These are phyloP conservation scores for Teratosphaeria viscida DNA, from an alignment of 2,329 filamentous ascomycete genomes.

Conservation along the genomic window DNA sequence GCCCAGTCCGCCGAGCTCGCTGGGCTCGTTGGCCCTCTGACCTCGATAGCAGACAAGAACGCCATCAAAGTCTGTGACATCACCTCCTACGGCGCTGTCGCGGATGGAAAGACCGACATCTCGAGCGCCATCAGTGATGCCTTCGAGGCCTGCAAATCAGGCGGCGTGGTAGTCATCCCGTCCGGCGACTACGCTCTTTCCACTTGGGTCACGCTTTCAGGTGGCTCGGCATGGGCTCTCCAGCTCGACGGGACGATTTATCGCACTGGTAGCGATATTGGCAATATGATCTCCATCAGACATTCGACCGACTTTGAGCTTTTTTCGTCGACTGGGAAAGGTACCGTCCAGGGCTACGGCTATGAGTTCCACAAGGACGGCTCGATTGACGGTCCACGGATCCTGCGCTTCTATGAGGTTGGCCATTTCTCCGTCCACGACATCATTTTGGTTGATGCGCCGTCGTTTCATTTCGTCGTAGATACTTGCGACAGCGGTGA, in stretches of 20 bases:
- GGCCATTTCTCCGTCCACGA: conserved; percentile 41
- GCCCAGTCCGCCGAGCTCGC: conserved; percentile 30
- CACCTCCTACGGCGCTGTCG: conserved; percentile 41
- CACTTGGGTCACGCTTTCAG: conserved; percentile 40
- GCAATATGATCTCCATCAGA: conserved; percentile 45
- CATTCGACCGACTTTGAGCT: conserved; percentile 43
- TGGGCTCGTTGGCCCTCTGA: conserved; percentile 36
- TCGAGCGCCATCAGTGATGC: conserved; percentile 39
- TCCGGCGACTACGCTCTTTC: conserved; percentile 40
- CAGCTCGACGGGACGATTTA: conserved; percentile 46
- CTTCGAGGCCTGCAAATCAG: conserved; percentile 40
- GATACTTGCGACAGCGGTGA: conserved; percentile 44
- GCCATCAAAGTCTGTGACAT: conserved; percentile 44
- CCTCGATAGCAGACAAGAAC: conserved; percentile 32
- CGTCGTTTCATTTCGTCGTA: conserved; percentile 41
- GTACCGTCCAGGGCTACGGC: conserved; percentile 44
- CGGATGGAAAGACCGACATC: conserved; percentile 43
- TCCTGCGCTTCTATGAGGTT: conserved; percentile 37
- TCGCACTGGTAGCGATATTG: conserved; percentile 38
- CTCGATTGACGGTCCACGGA: conserved; percentile 32
- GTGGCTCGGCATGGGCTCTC: conserved; percentile 40
- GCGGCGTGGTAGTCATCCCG: conserved; percentile 42
- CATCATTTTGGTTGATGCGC: conserved; percentile 39
- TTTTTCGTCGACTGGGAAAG: conserved; percentile 42
- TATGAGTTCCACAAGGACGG: conserved; percentile 38